Conservation (phyloP, 768 basidiomycete species). For the Lactarius quietus region DNA sequence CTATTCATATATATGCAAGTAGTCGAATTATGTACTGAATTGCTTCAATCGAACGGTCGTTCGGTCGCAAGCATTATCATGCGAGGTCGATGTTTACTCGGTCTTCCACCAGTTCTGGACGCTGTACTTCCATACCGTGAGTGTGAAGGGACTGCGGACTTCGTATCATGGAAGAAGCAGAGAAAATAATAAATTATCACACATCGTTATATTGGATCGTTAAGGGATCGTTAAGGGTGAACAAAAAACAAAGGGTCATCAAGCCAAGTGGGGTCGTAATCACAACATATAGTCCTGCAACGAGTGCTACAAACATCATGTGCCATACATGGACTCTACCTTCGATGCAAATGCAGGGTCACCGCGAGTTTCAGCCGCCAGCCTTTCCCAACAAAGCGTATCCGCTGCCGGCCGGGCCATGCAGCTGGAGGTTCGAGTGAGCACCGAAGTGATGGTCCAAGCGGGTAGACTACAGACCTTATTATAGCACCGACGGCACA, state of each 20-base stretch:
- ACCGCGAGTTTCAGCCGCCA: slow-evolving; percentile 36
- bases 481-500: slow-evolving; percentile 69
- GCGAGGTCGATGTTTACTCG: background rate
- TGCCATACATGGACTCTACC: slow-evolving; percentile 9
- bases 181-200: background rate
- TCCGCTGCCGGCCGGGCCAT: slow-evolving; percentile 70
- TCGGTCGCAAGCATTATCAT: background rate
- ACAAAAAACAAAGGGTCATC: background rate
- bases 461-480: slow-evolving; percentile 42
- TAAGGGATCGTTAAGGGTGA: slow-evolving; percentile 11
- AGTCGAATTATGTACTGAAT: background rate
- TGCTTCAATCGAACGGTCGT: background rate
- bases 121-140: background rate
- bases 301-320: slow-evolving; percentile 12
- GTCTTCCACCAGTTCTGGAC: too few relatives aligned
- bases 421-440: slow-evolving; percentile 42
- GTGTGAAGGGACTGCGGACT: background rate
- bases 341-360: background rate
- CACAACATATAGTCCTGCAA: background rate
- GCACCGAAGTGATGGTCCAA: background rate
- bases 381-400: slow-evolving; percentile 65
- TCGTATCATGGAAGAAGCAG: background rate
- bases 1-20: background rate
- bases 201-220: background rate
- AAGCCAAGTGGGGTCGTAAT: slow-evolving; percentile 14